Base-by-base conservation (phyloP, 768 basidiomycete genomes). In the Mrakia frigida region DNA sequence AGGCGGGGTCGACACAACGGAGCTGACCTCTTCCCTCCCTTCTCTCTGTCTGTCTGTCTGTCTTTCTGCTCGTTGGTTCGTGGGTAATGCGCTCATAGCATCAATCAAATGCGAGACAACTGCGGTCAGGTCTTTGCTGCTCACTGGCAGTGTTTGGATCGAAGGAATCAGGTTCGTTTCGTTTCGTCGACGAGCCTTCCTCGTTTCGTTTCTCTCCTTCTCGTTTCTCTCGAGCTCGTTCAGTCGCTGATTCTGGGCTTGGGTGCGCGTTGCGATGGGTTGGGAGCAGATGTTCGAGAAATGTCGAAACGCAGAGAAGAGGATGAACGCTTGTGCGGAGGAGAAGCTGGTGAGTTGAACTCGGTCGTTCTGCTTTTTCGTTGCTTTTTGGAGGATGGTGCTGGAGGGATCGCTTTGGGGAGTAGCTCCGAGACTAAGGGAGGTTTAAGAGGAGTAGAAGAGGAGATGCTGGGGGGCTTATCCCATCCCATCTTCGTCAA, bases 141-240 rank as follows among this genome's bases (percentile, higher is more conserved):
- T 37, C 97, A 99, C 82, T 98, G 94, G 94, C 87, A 90, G 73
- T 99, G 97, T 83, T 84, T 99, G 78, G 97, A 99, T 84, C 85
- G 87, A 81, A 92, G 93, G 84, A 99, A 99, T 86, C 96, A 98
- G 85, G 95, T 91, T 76, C 73, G 89, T 86, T 16, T 35, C 41
- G 7, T 50, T 21, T 35, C 37, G 4, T 23, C 35, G 18, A 50
- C 53, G 33, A 28, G 6, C 23, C 37, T 46, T 41, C 61, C 16
- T 31, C 39, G 63, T 56, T 73, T 60, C 56, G 31, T 50, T n/a
- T 63, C 33, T 63, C 31, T 33, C 7, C n/a, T n/a, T n/a, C n/a
- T n/a, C n/a, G n/a, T n/a, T n/a, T n/a, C n/a, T n/a, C n/a, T n/a
- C n/a, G n/a, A n/a, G n/a, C n/a, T 23, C 56, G 56, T 59, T 23